Evolutionary conservation across 2,329 filamentous ascomycete genomes (phyloP).

Genomic region (Calonectria leucothoes): DNA sequence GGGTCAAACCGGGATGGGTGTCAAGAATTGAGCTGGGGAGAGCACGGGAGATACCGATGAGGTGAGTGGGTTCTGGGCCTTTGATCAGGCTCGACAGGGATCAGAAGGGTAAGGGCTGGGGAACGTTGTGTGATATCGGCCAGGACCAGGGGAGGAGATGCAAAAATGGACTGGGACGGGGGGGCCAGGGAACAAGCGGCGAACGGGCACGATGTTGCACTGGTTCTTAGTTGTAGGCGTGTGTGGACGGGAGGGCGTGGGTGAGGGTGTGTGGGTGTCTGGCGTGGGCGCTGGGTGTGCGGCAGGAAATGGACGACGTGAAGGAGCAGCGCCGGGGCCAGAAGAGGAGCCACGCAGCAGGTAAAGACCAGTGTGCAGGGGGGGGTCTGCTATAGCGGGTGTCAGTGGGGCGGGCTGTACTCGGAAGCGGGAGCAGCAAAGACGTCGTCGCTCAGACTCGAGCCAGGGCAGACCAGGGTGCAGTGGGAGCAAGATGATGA

Average conservation of each 20-base stretch:
- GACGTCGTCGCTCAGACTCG: background rate
- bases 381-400: conserved; percentile 36
- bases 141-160: conserved; percentile 24
- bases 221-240: conserved; percentile 41
- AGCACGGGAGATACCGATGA: conserved; percentile 24
- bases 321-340: conserved; percentile 30
- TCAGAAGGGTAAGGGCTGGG: conserved; percentile 27
- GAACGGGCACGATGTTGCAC: conserved; percentile 35
- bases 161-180: conserved; percentile 21
- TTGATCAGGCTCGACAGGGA: conserved; percentile 24
- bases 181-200: conserved; percentile 26
- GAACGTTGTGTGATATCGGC: conserved; percentile 25
- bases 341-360: conserved; percentile 40
- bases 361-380: conserved; percentile 37
- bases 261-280: conserved; percentile 1
- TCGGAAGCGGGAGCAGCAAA: conserved; percentile 36
- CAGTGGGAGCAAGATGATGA: conserved; percentile 17
- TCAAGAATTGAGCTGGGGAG: conserved; percentile 21
- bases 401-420: conserved; percentile 39
- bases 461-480: conserved; percentile 18
- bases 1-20: conserved; percentile 13
- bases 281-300: conserved; percentile 5
- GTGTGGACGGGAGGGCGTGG: conserved; percentile 30
- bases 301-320: background rate
- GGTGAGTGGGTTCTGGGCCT: conserved; percentile 27